Evolutionary conservation across 2,329 filamentous ascomycete species (phyloP).

Genomic region (Plenodomus lindquistii): DNA sequence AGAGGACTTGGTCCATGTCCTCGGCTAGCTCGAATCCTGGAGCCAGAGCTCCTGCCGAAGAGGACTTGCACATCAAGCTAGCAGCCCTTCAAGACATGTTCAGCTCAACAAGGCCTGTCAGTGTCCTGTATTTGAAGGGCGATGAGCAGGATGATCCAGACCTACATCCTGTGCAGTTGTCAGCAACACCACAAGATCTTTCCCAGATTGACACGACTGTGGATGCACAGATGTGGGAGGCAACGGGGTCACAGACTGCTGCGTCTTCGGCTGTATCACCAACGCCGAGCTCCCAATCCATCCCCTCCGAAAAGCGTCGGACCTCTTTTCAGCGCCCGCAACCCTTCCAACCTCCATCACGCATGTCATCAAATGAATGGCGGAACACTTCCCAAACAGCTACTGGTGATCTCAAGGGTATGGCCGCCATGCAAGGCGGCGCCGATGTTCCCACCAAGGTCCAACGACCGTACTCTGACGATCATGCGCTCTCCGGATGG

Average conservation of each 20-base stretch:
- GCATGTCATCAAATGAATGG: slow-evolving; percentile 59
- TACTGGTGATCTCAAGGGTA: slow-evolving; percentile 53
- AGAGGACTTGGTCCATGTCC: slow-evolving; percentile 93
- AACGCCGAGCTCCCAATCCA: slow-evolving; percentile 52
- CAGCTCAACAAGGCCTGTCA: slow-evolving; percentile 77
- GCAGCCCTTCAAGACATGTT: slow-evolving; percentile 86
- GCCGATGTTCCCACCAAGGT: slow-evolving; percentile 60
- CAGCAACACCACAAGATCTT: slow-evolving; percentile 67
- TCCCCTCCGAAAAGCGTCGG: slow-evolving; percentile 46
- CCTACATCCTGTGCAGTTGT: slow-evolving; percentile 72
- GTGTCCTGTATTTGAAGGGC: slow-evolving; percentile 75
- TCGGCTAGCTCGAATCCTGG: slow-evolving; percentile 59
- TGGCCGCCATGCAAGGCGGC: slow-evolving; percentile 49
- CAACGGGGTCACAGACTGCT: slow-evolving; percentile 57
- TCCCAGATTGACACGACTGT: slow-evolving; percentile 53
- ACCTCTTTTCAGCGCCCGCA: slow-evolving; percentile 51
- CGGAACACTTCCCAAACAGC: slow-evolving; percentile 60
- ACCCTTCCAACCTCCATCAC: slow-evolving; percentile 48
- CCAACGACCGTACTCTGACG: slow-evolving; percentile 60
- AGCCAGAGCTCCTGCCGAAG: slow-evolving; percentile 55
- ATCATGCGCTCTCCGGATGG: slow-evolving; percentile 74
- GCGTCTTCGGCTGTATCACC: slow-evolving; percentile 59
- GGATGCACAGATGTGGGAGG: slow-evolving; percentile 53
- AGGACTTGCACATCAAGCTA: slow-evolving; percentile 78
- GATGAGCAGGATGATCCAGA: slow-evolving; percentile 81